Evolutionary conservation across 106 monocot genomes (phyloP).

Genomic region (Xerophyta viscosa): DNA sequence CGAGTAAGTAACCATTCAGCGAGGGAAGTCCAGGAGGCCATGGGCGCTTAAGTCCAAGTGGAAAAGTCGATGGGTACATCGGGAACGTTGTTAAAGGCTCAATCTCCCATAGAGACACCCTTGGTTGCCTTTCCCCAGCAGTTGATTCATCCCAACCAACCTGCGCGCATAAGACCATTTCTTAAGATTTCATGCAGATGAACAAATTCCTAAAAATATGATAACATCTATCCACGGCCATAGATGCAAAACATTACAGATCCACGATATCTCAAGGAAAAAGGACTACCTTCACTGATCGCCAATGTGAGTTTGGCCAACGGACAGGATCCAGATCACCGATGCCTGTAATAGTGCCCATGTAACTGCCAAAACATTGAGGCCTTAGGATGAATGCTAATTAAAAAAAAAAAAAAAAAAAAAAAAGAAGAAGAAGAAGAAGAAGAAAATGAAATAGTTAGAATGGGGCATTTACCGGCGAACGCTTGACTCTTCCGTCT

Average conservation of each 20-base stretch:
- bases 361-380: conserved; percentile 51
- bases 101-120: conserved; percentile 97
- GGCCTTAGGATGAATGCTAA: neutral
- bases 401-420: neutral
- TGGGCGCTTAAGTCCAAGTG: conserved; percentile 85
- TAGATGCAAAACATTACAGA: no score
- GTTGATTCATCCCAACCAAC: conserved; percentile 99
- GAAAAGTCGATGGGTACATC: conserved; percentile 86
- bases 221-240: neutral
- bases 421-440: neutral
- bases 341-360: conserved; percentile 93
- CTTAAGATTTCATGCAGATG: neutral
- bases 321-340: conserved; percentile 69
- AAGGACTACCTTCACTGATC: conserved; percentile 72
- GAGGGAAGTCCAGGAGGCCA: conserved; percentile 84
- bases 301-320: conserved; percentile 97
- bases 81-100: conserved; percentile 96
- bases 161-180: conserved; percentile 23
- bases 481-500: conserved; percentile 91
- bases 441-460: neutral
- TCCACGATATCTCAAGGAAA: no score
- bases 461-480: conserved; percentile 29
- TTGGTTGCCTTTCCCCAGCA: conserved; percentile 87
- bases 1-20: conserved; percentile 25
- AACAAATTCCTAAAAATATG: neutral